These are phyloP conservation scores for Kregervanrija pseudodelftensis DNA, from an alignment of 805 yeast genomes.

Conservation along the genomic window DNA sequence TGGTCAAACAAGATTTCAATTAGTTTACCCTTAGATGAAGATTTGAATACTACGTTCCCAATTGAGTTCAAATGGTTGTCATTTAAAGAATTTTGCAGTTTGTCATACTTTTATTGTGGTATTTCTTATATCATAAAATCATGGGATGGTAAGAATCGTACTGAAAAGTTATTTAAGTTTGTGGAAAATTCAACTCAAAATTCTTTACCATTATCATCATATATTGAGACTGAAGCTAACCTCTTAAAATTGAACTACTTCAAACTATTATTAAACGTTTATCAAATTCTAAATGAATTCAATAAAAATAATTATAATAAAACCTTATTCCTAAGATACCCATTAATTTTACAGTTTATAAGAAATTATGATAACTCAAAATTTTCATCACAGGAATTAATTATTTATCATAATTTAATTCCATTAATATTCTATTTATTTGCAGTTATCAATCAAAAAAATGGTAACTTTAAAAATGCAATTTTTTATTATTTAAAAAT, in stretches of 20 bases:
- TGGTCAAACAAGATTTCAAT: constrained; percentile 1
- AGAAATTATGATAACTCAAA: constrained; percentile 28
- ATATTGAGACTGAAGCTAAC: constrained; percentile 19
- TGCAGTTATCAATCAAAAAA: constrained; percentile 33
- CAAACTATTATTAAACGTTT: constrained; percentile 26
- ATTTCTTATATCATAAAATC: constrained; percentile 31
- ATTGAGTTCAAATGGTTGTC: constrained; percentile 33
- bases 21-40: constrained; percentile 1
- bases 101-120: constrained; percentile 37
- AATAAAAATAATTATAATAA: constrained; percentile 19
- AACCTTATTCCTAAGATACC: not conserved
- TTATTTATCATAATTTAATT: constrained; percentile 29
- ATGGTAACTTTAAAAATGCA: constrained; percentile 23
- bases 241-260: constrained; percentile 26
- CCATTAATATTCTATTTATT: constrained; percentile 34
- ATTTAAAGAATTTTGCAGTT: constrained; percentile 35
- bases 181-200: not conserved
- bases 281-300: constrained; percentile 32
- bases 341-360: constrained; percentile 26
- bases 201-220: too few species aligned
- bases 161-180: constrained; percentile 27
- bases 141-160: constrained; percentile 28
- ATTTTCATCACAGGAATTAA: constrained; percentile 33
- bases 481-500: too few species aligned
- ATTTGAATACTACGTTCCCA: constrained; percentile 13